Evolutionary conservation across 2,329 filamentous ascomycete genomes (phyloP).

Genomic region (Arthrocladium fulminans): DNA sequence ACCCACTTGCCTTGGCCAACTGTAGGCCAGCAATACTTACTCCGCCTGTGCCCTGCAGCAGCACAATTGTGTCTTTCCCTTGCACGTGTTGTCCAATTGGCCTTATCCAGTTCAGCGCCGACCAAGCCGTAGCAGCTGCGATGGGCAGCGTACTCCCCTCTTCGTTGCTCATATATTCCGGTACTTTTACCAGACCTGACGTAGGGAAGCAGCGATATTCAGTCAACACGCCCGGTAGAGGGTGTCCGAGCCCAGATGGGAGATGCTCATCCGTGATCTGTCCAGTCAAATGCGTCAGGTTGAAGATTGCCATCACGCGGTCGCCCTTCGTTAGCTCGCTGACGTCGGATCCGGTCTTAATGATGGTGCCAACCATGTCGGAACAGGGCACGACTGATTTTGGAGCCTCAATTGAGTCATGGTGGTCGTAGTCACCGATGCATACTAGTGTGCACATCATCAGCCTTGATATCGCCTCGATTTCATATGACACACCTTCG

Average conservation of each 20-base stretch:
- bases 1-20: conserved; percentile 40
- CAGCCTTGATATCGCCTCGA: neutral
- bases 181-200: conserved; percentile 33
- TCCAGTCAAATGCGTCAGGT: conserved; percentile 34
- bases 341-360: conserved; percentile 26
- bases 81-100: conserved; percentile 28
- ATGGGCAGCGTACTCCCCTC: conserved; percentile 37
- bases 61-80: conserved; percentile 30
- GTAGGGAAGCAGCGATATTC: conserved; percentile 37
- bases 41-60: conserved; percentile 41
- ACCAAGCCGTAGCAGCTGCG: conserved; percentile 41
- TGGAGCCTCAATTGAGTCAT: conserved; percentile 40
- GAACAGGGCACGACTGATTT: conserved; percentile 27
- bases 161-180: conserved; percentile 28
- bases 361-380: conserved; percentile 37
- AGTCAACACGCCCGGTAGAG: conserved; percentile 33
- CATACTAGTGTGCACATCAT: conserved; percentile 39
- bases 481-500: conserved; percentile 21
- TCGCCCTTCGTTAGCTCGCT: conserved; percentile 29
- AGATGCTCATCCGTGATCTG: conserved; percentile 23
- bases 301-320: conserved; percentile 32
- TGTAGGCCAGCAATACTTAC: conserved; percentile 39
- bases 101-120: conserved; percentile 35
- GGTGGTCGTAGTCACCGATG: conserved; percentile 59
- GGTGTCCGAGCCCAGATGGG: conserved; percentile 23